Conservation (phyloP, 805 yeast species). For the Wickerhamomyces silvicola region DNA sequence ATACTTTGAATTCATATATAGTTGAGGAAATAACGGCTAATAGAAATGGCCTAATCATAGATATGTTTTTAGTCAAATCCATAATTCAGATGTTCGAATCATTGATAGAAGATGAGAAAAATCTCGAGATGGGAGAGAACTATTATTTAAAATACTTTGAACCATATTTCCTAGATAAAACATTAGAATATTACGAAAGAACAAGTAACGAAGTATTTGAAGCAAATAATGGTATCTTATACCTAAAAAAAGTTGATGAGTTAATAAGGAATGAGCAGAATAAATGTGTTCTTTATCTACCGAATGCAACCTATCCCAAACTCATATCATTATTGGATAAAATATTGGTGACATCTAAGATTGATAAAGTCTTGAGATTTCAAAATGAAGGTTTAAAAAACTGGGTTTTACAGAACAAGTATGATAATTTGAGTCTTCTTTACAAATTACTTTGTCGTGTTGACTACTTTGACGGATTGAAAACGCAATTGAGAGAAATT, state of each 20-base stretch:
- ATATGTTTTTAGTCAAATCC: conserved; percentile 53
- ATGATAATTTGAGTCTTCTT: conserved; percentile 37
- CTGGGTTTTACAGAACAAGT: conserved; percentile 47
- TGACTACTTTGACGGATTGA: conserved; percentile 47
- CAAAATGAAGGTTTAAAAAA: conserved; percentile 50
- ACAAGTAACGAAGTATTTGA: conserved; percentile 40
- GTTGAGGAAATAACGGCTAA: conserved; percentile 50
- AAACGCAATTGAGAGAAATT: conserved; percentile 38
- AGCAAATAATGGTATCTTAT: conserved; percentile 43
- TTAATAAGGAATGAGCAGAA: conserved; percentile 59
- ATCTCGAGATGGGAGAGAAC: conserved; percentile 42
- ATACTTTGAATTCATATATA: conserved; percentile 39
- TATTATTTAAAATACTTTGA: conserved; percentile 63
- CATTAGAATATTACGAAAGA: conserved; percentile 48
- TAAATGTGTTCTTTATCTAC: conserved; percentile 47
- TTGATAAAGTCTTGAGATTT: conserved; percentile 46
- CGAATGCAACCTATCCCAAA: conserved; percentile 47
- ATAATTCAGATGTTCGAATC: conserved; percentile 67
- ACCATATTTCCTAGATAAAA: conserved; percentile 48
- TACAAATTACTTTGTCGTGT: conserved; percentile 48
- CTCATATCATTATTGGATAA: conserved; percentile 51
- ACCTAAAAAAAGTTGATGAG: conserved; percentile 43
- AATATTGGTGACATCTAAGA: conserved; percentile 48
- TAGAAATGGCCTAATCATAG: conserved; percentile 51
- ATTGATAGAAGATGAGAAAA: conserved; percentile 38